Evolutionary conservation across 2,329 filamentous ascomycete species (phyloP).

Genomic region (Hysterium pulicare): DNA sequence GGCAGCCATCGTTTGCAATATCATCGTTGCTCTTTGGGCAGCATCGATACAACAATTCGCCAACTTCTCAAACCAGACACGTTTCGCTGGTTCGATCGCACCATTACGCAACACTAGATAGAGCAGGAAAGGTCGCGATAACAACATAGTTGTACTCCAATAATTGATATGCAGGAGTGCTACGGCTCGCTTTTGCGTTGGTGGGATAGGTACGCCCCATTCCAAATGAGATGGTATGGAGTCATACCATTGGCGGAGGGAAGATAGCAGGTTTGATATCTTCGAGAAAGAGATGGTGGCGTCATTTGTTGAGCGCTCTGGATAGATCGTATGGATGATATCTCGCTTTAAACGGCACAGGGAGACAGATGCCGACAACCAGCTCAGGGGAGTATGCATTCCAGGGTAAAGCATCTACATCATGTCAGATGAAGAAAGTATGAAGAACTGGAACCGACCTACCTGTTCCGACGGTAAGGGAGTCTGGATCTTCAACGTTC

Average conservation of each 20-base stretch:
- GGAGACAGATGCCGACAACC: constrained; percentile 27
- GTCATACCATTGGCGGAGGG: constrained; percentile 32
- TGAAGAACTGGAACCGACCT: neutral
- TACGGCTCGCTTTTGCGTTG: constrained; percentile 33
- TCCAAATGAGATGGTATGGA: constrained; percentile 32
- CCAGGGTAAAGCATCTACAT: constrained; percentile 29
- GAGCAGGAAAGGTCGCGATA: constrained; percentile 34
- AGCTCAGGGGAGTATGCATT: constrained; percentile 32
- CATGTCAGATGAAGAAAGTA: neutral
- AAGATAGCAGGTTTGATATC: constrained; percentile 27
- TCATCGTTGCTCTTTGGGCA: constrained; percentile 24
- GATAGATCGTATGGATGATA: constrained; percentile 34
- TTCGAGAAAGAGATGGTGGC: constrained; percentile 33
- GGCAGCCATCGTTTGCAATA: constrained; percentile 27
- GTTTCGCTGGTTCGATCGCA: constrained; percentile 23
- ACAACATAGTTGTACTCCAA: constrained; percentile 32
- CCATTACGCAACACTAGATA: constrained; percentile 29
- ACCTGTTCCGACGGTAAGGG: constrained; percentile 32
- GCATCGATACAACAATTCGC: constrained; percentile 32
- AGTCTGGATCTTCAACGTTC: constrained; percentile 28
- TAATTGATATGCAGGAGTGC: constrained; percentile 33
- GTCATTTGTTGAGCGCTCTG: constrained; percentile 22
- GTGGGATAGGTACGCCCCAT: constrained; percentile 25
- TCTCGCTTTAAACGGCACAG: constrained; percentile 31
- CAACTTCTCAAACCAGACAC: constrained; percentile 33